Percentiles rank a stretch among this genome's conserved stretches.
These are phyloP conservation scores for Cercospora zeina DNA, from an alignment of 2,329 filamentous ascomycete species.

Conservation along the genomic window DNA sequence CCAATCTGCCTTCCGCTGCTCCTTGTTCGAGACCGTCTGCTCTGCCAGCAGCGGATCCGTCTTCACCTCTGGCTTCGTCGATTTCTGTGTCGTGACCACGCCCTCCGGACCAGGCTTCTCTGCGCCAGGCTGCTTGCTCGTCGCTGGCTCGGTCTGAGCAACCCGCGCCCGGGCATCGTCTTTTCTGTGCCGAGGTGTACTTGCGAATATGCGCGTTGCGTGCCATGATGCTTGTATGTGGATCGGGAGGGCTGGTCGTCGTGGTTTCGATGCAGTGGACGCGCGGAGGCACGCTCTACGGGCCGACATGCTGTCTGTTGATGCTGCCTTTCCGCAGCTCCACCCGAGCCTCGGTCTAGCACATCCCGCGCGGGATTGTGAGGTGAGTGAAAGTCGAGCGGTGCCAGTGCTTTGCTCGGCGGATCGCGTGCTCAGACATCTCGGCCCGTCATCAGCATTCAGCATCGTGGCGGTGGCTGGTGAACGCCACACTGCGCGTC, in stretches of 20 bases:
- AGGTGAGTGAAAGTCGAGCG: neutral
- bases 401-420: neutral
- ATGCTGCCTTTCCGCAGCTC: slow-evolving; percentile 6
- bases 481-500: slow-evolving; percentile 11
- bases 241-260: slow-evolving; percentile 17
- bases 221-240: slow-evolving; percentile 30
- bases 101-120: slow-evolving; percentile 42
- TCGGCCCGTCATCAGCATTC: slow-evolving; percentile 1
- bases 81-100: slow-evolving; percentile 38
- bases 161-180: slow-evolving; percentile 40
- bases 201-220: slow-evolving; percentile 47
- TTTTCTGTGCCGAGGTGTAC: slow-evolving; percentile 48
- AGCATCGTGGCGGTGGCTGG: slow-evolving; percentile 1
- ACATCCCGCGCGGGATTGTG: neutral
- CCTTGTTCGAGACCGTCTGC: slow-evolving; percentile 68
- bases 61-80: slow-evolving; percentile 39
- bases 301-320: slow-evolving; percentile 31
- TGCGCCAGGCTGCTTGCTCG: slow-evolving; percentile 32
- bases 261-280: slow-evolving; percentile 15
- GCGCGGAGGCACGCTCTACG: slow-evolving; percentile 33
- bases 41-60: slow-evolving; percentile 63
- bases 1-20: slow-evolving; percentile 97
- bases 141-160: slow-evolving; percentile 32
- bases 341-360: neutral
- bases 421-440: slow-evolving; percentile 19